Evolutionary conservation across 192 early-diverging fungal species (phyloP).

Genomic region (Backusella tarrabulga): DNA sequence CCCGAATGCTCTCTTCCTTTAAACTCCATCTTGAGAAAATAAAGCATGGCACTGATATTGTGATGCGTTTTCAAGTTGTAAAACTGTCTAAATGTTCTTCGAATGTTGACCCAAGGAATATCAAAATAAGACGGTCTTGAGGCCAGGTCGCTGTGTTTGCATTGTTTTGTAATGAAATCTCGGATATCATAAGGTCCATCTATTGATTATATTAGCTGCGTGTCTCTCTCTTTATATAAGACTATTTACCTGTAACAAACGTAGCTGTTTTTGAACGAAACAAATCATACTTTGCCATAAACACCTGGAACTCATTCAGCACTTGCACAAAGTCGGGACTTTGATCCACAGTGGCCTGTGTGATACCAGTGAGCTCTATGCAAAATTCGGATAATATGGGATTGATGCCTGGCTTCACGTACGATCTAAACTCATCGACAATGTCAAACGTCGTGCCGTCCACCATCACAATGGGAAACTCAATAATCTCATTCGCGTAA

Average conservation of each 20-base stretch:
- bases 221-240: neutral
- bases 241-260: constrained; percentile 38
- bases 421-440: constrained; percentile 73
- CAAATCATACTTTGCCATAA: constrained; percentile 42
- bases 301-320: constrained; percentile 47
- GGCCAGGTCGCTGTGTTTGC: constrained; percentile 45
- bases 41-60: constrained; percentile 70
- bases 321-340: constrained; percentile 51
- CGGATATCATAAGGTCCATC: constrained; percentile 83
- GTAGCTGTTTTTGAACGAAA: constrained; percentile 39
- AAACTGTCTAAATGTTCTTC: constrained; percentile 53
- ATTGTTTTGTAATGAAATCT: constrained; percentile 83
- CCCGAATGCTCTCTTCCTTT: constrained; percentile 77
- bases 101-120: constrained; percentile 62
- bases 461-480: constrained; percentile 78
- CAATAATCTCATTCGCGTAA: constrained; percentile 82
- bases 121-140: constrained; percentile 60
- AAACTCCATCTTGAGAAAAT: constrained; percentile 58
- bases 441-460: constrained; percentile 59
- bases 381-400: constrained; percentile 78
- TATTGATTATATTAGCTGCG: neutral
- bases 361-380: constrained; percentile 75
- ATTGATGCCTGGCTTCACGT: constrained; percentile 64
- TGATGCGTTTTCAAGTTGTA: constrained; percentile 42
- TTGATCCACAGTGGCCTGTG: constrained; percentile 56